phyloP scores from a whole-genome alignment of 1,139 yeast species.

The Geotrichum reessii region DNA sequence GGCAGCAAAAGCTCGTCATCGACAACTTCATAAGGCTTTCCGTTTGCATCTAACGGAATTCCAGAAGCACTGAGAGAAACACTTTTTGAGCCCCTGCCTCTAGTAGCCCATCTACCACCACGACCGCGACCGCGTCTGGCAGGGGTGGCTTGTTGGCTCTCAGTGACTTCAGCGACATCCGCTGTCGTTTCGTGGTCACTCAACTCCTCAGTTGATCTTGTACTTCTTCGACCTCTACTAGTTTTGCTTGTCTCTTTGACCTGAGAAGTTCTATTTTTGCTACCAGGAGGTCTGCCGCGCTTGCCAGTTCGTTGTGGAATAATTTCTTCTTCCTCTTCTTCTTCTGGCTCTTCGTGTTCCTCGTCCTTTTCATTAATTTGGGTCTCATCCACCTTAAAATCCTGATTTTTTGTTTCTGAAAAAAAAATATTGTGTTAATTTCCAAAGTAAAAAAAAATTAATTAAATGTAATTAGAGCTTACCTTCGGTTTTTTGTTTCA shows the following conservation, averaged over 20 bases:
- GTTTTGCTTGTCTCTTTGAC: conserved; percentile 3
- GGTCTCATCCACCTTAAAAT: not conserved
- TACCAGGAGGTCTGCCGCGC: conserved; percentile 38
- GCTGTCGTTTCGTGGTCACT: conserved; percentile 22
- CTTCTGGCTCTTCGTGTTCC: conserved; percentile 10
- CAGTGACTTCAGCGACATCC: conserved; percentile 22
- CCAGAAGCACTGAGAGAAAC: conserved; percentile 23
- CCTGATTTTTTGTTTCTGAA: not conserved
- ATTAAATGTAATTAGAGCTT: not conserved
- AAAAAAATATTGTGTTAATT: not conserved
- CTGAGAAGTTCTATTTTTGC: conserved; percentile 22
- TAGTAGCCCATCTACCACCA: conserved; percentile 25
- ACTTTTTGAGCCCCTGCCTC: conserved; percentile 24
- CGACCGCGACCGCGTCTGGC: conserved; percentile 25
- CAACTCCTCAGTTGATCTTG: conserved; percentile 25
- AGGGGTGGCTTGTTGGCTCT: conserved; percentile 24
- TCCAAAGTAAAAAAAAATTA: not conserved
- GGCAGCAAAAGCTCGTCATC: conserved; percentile 81
- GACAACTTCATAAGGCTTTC: conserved; percentile 48
- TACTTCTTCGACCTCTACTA: not conserved
- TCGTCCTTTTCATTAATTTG: conserved; percentile 27
- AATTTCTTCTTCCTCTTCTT: conserved; percentile 12
- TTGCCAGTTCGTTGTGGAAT: conserved; percentile 18
- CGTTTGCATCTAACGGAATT: conserved; percentile 40
- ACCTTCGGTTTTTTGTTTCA: not conserved